Conservation (phyloP, 169 alveolate species). For the Eimeria necatrix region DNA sequence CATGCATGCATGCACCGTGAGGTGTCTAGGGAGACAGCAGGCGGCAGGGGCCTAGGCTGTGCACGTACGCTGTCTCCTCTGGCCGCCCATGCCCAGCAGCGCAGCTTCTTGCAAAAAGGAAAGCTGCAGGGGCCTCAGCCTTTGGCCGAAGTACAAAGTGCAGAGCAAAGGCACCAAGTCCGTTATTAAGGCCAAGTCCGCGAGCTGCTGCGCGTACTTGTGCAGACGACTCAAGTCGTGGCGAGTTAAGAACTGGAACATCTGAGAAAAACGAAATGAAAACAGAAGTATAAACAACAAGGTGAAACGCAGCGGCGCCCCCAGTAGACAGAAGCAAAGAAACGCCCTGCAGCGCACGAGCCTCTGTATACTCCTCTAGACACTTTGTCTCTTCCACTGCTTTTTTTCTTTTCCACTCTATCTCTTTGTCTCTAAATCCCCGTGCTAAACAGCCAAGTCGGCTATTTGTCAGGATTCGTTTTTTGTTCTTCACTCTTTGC, state of each 20-base stretch:
- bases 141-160: slow-evolving; percentile 42
- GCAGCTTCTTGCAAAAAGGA: slow-evolving; percentile 81
- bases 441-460: no score
- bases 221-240: slow-evolving; percentile 81
- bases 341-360: background rate
- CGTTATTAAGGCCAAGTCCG: slow-evolving; percentile 74
- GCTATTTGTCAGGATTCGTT: no score
- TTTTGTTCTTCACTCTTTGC: no score
- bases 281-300: no score
- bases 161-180: slow-evolving; percentile 79
- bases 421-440: no score
- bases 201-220: slow-evolving; percentile 80
- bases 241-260: slow-evolving; percentile 42
- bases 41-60: no score
- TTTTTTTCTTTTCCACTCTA: no score
- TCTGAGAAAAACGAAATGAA: background rate
- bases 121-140: slow-evolving; percentile 39
- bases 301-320: no score
- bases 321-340: background rate
- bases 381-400: no score
- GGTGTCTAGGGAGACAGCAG: background rate
- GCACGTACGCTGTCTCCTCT: slow-evolving; percentile 79
- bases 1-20: background rate
- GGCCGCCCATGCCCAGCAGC: slow-evolving; percentile 84
- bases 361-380: no score